Evolutionary conservation across 306 rosid genomes (phyloP), one percentile per base, ranked within the genome.

Genomic region (Coriaria nepalensis): DNA sequence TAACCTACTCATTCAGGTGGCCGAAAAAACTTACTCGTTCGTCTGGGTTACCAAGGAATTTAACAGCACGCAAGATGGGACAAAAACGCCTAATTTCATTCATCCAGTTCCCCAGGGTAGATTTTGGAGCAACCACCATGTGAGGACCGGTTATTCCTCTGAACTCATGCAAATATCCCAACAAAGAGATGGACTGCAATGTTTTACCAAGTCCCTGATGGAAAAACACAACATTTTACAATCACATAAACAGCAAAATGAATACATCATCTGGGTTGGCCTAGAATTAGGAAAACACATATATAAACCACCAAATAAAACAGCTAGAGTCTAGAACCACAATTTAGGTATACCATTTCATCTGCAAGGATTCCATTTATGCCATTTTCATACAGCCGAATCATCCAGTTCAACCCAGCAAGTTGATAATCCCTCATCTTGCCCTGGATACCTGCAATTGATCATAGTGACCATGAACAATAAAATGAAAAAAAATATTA

Each of bases 61-160:
- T 90, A 29, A 90, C 53, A 32, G 95, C 94, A 36, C 87, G 92
- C 52, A 90, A 56, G 47, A 62, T 8, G 35, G 98, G 98, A 70
- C 98, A 90, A 68, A 85, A 90, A 52, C 98, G 95, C 6, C 80
- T 73, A 68, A 90, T 90, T 65, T 90, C 98, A 71, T 90, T 90
- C 98, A 90, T 90, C 98, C 98, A 90, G 61, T 90, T 81, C 63
- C 95, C 95, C 36, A 90, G 94, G 33, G 98, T 90, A 55, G 98
- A 90, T 77, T 90, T 90, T 65, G 98, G 98, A 38, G 98, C 98
- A 72, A 90, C 95, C 47, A 90, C 98, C 98, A 90, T 90, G 73
- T 85, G 98, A 57, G 98, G 98, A 8, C 98, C 94, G 8, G 60
- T 77, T 42, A 90, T 82, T 57, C 95, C 95, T 66, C 94, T 82